Evolutionary conservation across 176 grass and related monocot genomes (phyloP).

Genomic region (Microstegium vimineum): DNA sequence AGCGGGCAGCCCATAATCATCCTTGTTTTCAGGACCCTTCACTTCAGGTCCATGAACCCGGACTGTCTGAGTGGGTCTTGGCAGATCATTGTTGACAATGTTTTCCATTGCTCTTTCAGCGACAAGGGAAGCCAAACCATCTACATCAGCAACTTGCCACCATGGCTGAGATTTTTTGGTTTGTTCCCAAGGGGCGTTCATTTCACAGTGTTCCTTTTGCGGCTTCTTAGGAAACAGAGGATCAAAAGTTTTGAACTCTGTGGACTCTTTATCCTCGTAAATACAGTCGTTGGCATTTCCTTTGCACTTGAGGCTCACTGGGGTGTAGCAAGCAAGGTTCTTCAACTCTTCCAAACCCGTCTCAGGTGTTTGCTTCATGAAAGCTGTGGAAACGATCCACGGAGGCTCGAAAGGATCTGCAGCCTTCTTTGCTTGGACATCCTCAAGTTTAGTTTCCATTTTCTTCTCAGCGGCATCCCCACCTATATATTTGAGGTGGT

Average conservation of each 20-base stretch:
- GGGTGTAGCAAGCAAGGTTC: not conserved
- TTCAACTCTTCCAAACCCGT: constrained; percentile 26
- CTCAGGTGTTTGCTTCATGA: constrained; percentile 47
- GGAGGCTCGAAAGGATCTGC: constrained; percentile 36
- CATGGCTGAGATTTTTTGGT: constrained; percentile 56
- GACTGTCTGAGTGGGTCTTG: constrained; percentile 51
- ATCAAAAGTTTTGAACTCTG: constrained; percentile 49
- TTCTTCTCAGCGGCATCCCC: constrained; percentile 26
- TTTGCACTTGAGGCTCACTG: constrained; percentile 35
- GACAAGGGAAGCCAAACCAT: constrained; percentile 72
- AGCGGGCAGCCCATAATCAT: constrained; percentile 11
- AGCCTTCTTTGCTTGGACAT: constrained; percentile 20
- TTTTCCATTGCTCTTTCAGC: constrained; percentile 66
- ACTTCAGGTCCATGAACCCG: constrained; percentile 17
- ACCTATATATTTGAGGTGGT: constrained; percentile 37
- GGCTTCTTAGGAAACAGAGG: constrained; percentile 33
- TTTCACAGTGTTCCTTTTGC: constrained; percentile 34
- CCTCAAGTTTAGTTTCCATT: constrained; percentile 32
- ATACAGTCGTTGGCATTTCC: constrained; percentile 26
- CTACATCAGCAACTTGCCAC: constrained; percentile 70
- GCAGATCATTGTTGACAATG: constrained; percentile 83
- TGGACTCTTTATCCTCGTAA: constrained; percentile 40
- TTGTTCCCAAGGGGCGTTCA: constrained; percentile 45
- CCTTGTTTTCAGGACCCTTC: constrained; percentile 18
- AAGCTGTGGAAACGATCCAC: constrained; percentile 41